A percentile compares a stretch with the other conserved stretches of the same genome.
These are phyloP conservation scores for Ceriops decandra DNA, from an alignment of 345 rosid species.

Conservation along the genomic window DNA sequence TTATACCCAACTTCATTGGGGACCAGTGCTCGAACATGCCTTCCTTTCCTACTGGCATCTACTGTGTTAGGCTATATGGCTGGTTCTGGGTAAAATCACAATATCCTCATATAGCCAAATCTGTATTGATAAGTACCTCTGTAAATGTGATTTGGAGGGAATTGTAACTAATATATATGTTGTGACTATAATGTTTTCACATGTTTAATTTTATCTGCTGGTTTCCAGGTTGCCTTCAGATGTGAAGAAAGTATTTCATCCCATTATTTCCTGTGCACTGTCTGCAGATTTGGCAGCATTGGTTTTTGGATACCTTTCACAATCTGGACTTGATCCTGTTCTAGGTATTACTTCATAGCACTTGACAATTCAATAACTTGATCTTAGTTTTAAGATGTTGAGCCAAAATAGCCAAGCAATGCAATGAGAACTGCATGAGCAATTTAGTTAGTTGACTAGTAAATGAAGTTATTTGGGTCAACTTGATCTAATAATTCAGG, in stretches of 20 bases:
- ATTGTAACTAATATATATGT: too few species aligned
- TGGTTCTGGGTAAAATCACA: conserved; percentile 64
- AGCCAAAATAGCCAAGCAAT: neutral
- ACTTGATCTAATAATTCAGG: neutral
- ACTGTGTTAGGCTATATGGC: conserved; percentile 85
- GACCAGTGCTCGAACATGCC: conserved; percentile 74
- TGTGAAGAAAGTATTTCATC: conserved; percentile 74
- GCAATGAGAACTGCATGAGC: neutral
- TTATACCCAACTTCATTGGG: conserved; percentile 68
- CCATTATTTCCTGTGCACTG: conserved; percentile 77
- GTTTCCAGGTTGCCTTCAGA: conserved; percentile 68
- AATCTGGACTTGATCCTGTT: conserved; percentile 73
- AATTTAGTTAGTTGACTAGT: neutral
- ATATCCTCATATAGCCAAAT: conserved; percentile 5
- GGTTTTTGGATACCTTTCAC: conserved; percentile 76
- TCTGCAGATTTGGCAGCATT: conserved; percentile 81
- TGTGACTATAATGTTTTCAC: neutral
- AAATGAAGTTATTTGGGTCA: neutral
- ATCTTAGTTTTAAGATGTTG: neutral
- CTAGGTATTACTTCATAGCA: conserved; percentile 45
- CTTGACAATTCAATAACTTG: neutral
- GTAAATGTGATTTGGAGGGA: too few species aligned
- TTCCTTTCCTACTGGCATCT: conserved; percentile 87
- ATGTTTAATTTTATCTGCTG: conserved; percentile 2
- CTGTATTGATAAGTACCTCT: neutral